phyloP scores from a whole-genome alignment of 1,284 basidiomycete genomes.

The Malassezia obtusa region DNA sequence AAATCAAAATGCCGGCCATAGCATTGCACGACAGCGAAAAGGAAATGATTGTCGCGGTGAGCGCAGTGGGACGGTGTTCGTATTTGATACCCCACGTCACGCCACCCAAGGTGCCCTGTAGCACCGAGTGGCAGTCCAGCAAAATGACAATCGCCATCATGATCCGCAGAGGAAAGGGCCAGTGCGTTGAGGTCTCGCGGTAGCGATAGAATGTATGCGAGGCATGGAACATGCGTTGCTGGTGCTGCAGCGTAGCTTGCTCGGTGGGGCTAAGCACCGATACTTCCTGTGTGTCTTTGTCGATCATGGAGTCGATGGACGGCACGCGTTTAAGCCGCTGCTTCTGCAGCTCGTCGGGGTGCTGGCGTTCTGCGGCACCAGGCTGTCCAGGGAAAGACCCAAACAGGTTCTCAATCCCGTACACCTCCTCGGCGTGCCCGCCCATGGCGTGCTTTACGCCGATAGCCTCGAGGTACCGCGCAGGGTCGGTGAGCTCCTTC shows the following conservation, averaged over 20 bases:
- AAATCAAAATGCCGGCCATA: slow-evolving; percentile 66
- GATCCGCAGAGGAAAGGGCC: slow-evolving; percentile 57
- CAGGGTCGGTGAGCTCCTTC: slow-evolving; percentile 8
- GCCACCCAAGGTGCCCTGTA: slow-evolving; percentile 56
- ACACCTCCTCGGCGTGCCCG: not conserved
- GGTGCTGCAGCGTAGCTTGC: slow-evolving; percentile 39
- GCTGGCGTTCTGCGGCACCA: not conserved
- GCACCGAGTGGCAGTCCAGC: slow-evolving; percentile 37
- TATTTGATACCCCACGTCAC: slow-evolving; percentile 67
- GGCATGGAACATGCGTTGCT: slow-evolving; percentile 42
- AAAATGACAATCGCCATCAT: slow-evolving; percentile 29
- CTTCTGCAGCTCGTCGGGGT: slow-evolving; percentile 4
- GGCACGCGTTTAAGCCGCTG: slow-evolving; percentile 25
- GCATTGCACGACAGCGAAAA: slow-evolving; percentile 71
- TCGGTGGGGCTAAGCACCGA: slow-evolving; percentile 40
- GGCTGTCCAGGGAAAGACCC: slow-evolving; percentile 13
- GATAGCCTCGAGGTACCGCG: slow-evolving; percentile 4
- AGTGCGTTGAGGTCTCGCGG: slow-evolving; percentile 73
- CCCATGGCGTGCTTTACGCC: slow-evolving; percentile 9
- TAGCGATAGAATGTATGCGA: slow-evolving; percentile 65
- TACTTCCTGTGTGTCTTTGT: slow-evolving; percentile 32
- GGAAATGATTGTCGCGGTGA: slow-evolving; percentile 63
- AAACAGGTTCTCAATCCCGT: slow-evolving; percentile 7
- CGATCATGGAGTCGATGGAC: slow-evolving; percentile 35
- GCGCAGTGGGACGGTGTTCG: slow-evolving; percentile 51